phyloP scores from a whole-genome alignment of 345 rosid genomes.

The Diplotaxis tenuifolia region DNA sequence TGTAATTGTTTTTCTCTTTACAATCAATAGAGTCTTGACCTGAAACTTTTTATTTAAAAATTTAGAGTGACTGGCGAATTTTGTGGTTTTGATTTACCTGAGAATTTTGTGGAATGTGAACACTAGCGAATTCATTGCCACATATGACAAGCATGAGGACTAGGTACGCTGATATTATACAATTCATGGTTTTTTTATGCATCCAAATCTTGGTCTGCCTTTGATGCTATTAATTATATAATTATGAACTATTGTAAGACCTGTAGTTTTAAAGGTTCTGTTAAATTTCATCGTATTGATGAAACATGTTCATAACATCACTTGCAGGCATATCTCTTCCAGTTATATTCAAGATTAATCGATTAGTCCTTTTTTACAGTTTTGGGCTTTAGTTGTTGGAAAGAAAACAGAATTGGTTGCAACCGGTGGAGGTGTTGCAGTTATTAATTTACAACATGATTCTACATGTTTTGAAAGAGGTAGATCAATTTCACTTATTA shows the following conservation, averaged over 20 bases:
- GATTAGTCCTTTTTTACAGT: constrained; percentile 43
- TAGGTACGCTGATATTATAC: constrained; percentile 64
- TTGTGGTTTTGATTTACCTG: no score
- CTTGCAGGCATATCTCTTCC: neutral
- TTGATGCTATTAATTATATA: neutral
- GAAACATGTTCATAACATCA: neutral
- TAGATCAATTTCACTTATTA: constrained; percentile 31
- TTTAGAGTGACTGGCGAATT: neutral
- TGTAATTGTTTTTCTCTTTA: no score
- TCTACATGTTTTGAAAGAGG: constrained; percentile 89
- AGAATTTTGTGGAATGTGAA: constrained; percentile 83
- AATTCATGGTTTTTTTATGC: neutral
- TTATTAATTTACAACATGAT: constrained; percentile 84
- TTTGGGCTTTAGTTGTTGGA: constrained; percentile 96
- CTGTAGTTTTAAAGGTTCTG: neutral
- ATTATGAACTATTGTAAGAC: neutral
- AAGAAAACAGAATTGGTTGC: constrained; percentile 87
- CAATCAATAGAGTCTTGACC: neutral
- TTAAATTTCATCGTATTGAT: constrained; percentile 11
- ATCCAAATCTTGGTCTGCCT: neutral
- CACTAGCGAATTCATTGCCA: constrained; percentile 82
- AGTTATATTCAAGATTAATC: constrained; percentile 21
- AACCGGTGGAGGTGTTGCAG: constrained; percentile 89
- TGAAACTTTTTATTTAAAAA: neutral
- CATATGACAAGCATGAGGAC: constrained; percentile 91